phyloP scores from a whole-genome alignment of 257 asterid genomes.

The Phtheirospermum japonicum region DNA sequence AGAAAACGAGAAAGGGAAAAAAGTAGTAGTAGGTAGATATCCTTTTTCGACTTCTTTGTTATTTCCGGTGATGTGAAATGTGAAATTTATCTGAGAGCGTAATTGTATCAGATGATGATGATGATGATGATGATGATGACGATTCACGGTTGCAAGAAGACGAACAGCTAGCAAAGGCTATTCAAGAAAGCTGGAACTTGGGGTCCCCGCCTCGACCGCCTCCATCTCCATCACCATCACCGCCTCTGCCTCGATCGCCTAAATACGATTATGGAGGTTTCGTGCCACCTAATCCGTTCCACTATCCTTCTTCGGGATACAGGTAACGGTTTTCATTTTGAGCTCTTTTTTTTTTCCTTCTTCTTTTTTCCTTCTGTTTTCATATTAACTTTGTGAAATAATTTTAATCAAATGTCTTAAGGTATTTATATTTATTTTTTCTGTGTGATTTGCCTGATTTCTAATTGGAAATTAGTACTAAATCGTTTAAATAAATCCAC shows the following conservation, averaged over 20 bases:
- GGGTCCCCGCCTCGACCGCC: conserved; percentile 58
- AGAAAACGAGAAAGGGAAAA: conserved; percentile 67
- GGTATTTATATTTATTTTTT: too few relatives aligned
- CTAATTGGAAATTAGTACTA: too few relatives aligned
- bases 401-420: not conserved
- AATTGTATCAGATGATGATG: conserved; percentile 47
- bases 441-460: not conserved
- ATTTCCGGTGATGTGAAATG: not conserved
- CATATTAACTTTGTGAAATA: not conserved
- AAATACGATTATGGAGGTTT: conserved; percentile 59
- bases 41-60: conserved; percentile 23
- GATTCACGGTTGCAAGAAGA: conserved; percentile 79
- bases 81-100: conserved; percentile 9
- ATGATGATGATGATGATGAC: conserved; percentile 22
- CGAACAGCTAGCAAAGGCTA: conserved; percentile 85
- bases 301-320: conserved; percentile 54
- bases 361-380: not conserved
- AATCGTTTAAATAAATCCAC: too few relatives aligned
- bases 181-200: conserved; percentile 80
- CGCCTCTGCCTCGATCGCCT: conserved; percentile 35
- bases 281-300: conserved; percentile 50
- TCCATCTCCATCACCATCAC: conserved; percentile 21
- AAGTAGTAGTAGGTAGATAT: conserved; percentile 47
- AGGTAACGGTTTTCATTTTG: conserved; percentile 38
- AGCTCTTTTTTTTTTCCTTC: too few relatives aligned